phyloP scores from a whole-genome alignment of 306 rosid species.

The Alnus glutinosa region DNA sequence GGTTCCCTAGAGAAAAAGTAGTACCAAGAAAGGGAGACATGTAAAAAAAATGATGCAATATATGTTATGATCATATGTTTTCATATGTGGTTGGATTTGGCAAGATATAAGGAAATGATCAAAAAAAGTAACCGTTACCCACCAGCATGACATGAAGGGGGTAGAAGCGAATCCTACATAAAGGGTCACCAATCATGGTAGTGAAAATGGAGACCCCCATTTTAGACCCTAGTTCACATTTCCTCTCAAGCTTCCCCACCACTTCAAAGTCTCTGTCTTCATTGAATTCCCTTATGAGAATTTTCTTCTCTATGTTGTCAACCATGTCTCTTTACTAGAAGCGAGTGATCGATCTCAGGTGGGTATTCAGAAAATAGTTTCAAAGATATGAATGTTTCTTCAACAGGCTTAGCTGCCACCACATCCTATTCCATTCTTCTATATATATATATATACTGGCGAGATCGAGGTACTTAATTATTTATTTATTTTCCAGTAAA shows the following conservation, averaged over 20 bases:
- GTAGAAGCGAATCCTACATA: slow-evolving; percentile 72
- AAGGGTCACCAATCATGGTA: slow-evolving; percentile 65
- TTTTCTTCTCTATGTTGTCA: slow-evolving; percentile 39
- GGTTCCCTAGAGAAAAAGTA: slow-evolving; percentile 12
- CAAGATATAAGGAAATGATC: slow-evolving; percentile 4
- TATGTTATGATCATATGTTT: neutral
- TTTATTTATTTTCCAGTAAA: slow-evolving; percentile 19
- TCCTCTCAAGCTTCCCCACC: slow-evolving; percentile 80
- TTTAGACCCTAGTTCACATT: slow-evolving; percentile 72
- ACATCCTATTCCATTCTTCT: slow-evolving; percentile 34
- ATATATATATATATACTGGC: slow-evolving; percentile 15
- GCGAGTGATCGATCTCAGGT: slow-evolving; percentile 23
- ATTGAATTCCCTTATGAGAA: slow-evolving; percentile 64
- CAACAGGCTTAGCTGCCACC: slow-evolving; percentile 24
- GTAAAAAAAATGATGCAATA: neutral
- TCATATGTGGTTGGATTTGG: slow-evolving; percentile 6
- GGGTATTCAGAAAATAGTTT: slow-evolving; percentile 18
- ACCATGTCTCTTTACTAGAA: slow-evolving; percentile 43
- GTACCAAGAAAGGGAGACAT: slow-evolving; percentile 20
- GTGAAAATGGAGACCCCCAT: slow-evolving; percentile 65
- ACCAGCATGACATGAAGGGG: slow-evolving; percentile 77
- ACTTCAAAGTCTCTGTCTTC: slow-evolving; percentile 61
- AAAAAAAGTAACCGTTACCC: slow-evolving; percentile 27
- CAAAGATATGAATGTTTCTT: slow-evolving; percentile 26
- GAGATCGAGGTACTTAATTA: neutral